A percentile compares a stretch with the other conserved stretches of the same genome.
These are phyloP conservation scores for Botryotinia narcissicola DNA, from an alignment of 2,329 filamentous ascomycete species.

Conservation along the genomic window DNA sequence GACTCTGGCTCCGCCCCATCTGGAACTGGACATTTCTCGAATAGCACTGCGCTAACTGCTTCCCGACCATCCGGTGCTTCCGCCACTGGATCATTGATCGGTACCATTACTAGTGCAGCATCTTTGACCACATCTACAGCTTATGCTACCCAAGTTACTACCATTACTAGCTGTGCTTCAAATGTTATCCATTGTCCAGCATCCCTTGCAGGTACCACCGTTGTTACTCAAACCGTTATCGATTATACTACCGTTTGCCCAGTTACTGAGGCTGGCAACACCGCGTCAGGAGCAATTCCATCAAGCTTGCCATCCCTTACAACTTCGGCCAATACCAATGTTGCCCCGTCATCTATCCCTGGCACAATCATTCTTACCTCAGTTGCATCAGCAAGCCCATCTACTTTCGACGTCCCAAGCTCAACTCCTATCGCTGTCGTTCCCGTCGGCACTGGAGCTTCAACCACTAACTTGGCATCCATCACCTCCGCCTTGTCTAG, in stretches of 20 bases:
- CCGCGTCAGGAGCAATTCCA: not conserved
- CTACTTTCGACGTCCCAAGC: not conserved
- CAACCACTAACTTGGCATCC: constrained; percentile 6
- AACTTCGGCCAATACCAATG: not conserved
- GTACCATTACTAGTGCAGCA: constrained; percentile 23
- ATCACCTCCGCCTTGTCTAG: constrained; percentile 4
- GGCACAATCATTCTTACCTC: constrained; percentile 1
- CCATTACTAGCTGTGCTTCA: constrained; percentile 25
- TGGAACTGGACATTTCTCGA: not conserved
- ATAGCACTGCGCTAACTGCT: not conserved
- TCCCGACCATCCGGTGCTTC: not conserved
- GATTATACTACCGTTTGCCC: constrained; percentile 28
- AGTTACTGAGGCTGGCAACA: constrained; percentile 6
- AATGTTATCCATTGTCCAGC: constrained; percentile 28
- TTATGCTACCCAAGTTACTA: constrained; percentile 23
- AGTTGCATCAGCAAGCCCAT: not conserved
- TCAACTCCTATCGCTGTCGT: not conserved
- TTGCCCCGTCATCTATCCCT: not conserved
- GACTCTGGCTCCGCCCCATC: not conserved
- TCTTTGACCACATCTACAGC: constrained; percentile 26
- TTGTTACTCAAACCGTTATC: constrained; percentile 24
- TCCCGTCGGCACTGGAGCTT: not conserved
- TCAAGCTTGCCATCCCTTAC: not conserved
- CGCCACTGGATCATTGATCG: not conserved
- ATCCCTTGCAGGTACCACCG: constrained; percentile 11